Evolutionary conservation across 331 rosid species (phyloP).

Genomic region (Quercus phellos): DNA sequence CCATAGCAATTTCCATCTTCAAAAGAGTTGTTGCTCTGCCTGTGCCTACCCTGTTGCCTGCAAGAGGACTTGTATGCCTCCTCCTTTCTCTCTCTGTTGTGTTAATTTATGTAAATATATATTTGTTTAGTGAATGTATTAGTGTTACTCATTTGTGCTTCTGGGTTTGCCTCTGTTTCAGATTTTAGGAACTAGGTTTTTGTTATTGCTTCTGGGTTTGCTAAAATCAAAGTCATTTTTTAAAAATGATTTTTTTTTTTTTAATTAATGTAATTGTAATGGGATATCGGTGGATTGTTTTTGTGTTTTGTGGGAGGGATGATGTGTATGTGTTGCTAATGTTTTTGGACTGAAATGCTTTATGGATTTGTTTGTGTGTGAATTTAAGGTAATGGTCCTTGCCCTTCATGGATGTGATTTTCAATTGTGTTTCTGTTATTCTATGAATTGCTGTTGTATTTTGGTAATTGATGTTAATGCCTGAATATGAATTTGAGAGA

Average conservation of each 20-base stretch:
- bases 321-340: no score
- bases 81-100: not conserved
- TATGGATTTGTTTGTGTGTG: no score
- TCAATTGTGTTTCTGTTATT: no score
- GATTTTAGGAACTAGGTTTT: not conserved
- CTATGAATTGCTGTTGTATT: no score
- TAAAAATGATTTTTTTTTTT: not conserved
- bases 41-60: constrained; percentile 97
- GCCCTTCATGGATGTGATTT: no score
- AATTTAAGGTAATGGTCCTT: not conserved
- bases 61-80: constrained; percentile 58
- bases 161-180: not conserved
- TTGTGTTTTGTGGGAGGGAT: not conserved
- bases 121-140: not conserved
- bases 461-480: no score
- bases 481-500: not conserved
- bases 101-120: not conserved
- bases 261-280: not conserved
- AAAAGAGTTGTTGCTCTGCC: constrained; percentile 91
- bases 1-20: constrained; percentile 95
- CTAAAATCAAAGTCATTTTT: not conserved
- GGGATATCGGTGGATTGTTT: not conserved
- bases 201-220: not conserved
- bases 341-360: no score
- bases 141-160: not conserved